A percentile compares a stretch with the other conserved stretches of the same genome.
Conservation (phyloP, 148 eudicot genomes). For the Pharnaceum exiguum region DNA sequence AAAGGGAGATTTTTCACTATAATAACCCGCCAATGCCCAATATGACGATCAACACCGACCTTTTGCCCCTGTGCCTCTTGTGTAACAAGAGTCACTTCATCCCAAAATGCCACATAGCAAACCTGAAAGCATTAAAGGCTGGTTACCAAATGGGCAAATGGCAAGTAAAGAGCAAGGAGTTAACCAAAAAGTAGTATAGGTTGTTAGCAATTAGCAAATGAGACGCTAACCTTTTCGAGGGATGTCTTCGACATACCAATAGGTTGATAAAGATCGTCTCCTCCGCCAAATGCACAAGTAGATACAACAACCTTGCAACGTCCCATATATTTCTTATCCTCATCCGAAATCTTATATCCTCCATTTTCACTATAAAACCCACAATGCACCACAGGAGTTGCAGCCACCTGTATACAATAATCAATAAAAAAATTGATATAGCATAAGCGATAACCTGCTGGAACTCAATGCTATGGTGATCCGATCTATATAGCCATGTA, state of each 20-base stretch:
- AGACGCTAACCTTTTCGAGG: constrained; percentile 50
- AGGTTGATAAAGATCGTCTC: constrained; percentile 98
- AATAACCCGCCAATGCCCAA: constrained; percentile 92
- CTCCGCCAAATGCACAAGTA: constrained; percentile 99
- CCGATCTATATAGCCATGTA: no score
- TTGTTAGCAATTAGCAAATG: no score
- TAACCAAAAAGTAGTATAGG: no score
- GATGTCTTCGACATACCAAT: constrained; percentile 90
- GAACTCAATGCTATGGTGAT: no score
- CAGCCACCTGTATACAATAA: constrained; percentile 43
- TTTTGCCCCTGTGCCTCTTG: constrained; percentile 62
- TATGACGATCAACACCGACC: constrained; percentile 53
- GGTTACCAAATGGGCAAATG: constrained; percentile 6
- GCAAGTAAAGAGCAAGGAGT: no score
- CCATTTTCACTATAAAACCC: constrained; percentile 88
- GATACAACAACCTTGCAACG: constrained; percentile 87
- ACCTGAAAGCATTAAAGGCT: constrained; percentile 44
- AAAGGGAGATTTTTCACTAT: constrained; percentile 81
- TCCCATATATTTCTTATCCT: constrained; percentile 67
- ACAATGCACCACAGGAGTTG: constrained; percentile 63
- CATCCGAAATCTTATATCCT: constrained; percentile 74
- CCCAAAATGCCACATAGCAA: constrained; percentile 98
- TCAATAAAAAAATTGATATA: not conserved
- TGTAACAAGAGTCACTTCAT: constrained; percentile 74
- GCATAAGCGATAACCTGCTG: not conserved